Base-by-base conservation (phyloP, 2,329 filamentous ascomycete species). In the Aspergillus fumigatus region DNA sequence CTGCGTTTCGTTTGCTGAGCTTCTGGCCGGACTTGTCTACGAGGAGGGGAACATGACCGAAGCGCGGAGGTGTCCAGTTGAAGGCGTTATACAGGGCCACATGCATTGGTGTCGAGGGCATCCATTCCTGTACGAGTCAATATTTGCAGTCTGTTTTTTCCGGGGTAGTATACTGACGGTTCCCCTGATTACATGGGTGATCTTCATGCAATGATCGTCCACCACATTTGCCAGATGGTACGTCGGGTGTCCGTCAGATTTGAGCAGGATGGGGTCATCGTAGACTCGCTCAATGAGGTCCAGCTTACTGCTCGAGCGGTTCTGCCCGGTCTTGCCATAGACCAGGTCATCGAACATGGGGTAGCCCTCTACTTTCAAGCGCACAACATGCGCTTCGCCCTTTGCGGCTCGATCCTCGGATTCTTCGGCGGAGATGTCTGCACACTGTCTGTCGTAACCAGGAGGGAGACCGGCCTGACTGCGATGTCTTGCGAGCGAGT, bases 141-240 rank as follows among this genome's bases (percentile, higher is more conserved):
- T 51, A 47, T 47, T 10, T 14, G 21, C 4, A 14, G 10, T 47
- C 7, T 11, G 23, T 14, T 25, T 14, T 14, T 14, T 2, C 23
- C 11, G 35, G 51, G 26, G 2, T 21, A 53, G 27, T 32, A 26
- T 3, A 73, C 82, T 66, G 75, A 89, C 87, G 26, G 88, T 88
- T 53, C 93, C 94, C 45, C 94, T 87, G 57, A 99, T 89, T 14
- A 99, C 94, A 73, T 97, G 93, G 0, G 92, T 97, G 63, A 99
- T 95, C 58, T 90, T 79, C 94, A 99, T 99, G 58, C 88, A 80
- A 72, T 97, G 90, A 68, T 99, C 94, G 69, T 99, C 94, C 4
- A 99, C 88, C 8, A 99, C 93, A 68, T 97, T 99, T 4, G 94
- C 94, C 59, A 99, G 87, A 73, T 99, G 94, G 69, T 99, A 99